Conservation (phyloP, 179 eudicot species). For the Vitellaria paradoxa region DNA sequence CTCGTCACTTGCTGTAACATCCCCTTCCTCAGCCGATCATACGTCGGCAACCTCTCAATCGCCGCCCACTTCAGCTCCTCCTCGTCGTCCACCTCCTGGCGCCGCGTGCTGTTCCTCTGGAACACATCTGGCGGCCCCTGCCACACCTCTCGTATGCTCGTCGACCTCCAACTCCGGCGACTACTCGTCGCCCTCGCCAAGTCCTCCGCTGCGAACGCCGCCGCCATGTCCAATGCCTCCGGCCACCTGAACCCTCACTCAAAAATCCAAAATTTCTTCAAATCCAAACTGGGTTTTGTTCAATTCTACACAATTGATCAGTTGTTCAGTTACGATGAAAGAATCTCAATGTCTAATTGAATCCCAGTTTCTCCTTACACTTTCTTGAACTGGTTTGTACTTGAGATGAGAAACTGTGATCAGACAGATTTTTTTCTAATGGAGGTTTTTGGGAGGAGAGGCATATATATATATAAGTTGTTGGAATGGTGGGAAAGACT, state of each 20-base stretch:
- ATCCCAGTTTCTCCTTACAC: too few relatives aligned
- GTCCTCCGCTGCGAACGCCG: slow-evolving; percentile 22
- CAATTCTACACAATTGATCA: too few relatives aligned
- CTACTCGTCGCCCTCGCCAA: slow-evolving; percentile 22
- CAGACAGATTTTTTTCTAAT: too few relatives aligned
- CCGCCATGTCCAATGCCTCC: slow-evolving; percentile 6
- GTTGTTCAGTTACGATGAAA: too few relatives aligned
- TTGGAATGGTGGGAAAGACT: too few relatives aligned
- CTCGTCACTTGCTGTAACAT: slow-evolving; percentile 19
- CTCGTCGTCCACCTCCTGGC: slow-evolving; percentile 15
- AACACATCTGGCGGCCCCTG: slow-evolving; percentile 32
- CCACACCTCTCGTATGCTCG: slow-evolving; percentile 31
- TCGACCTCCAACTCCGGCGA: slow-evolving; percentile 25
- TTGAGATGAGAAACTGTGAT: too few relatives aligned
- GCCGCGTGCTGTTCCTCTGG: slow-evolving; percentile 23
- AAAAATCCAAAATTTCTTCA: too few relatives aligned
- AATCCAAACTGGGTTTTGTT: too few relatives aligned
- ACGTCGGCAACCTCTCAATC: slow-evolving; percentile 20
- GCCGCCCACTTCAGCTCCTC: slow-evolving; percentile 25
- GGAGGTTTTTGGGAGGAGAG: too few relatives aligned
- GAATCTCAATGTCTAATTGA: too few relatives aligned
- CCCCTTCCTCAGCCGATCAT: slow-evolving; percentile 20
- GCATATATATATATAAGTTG: too few relatives aligned
- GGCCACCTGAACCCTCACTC: neutral
- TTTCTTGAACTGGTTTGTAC: too few relatives aligned